A percentile compares a stretch with the other conserved stretches of the same genome.
phyloP scores from a whole-genome alignment of 108 stramenopile species.

The Skeletonema grethae region DNA sequence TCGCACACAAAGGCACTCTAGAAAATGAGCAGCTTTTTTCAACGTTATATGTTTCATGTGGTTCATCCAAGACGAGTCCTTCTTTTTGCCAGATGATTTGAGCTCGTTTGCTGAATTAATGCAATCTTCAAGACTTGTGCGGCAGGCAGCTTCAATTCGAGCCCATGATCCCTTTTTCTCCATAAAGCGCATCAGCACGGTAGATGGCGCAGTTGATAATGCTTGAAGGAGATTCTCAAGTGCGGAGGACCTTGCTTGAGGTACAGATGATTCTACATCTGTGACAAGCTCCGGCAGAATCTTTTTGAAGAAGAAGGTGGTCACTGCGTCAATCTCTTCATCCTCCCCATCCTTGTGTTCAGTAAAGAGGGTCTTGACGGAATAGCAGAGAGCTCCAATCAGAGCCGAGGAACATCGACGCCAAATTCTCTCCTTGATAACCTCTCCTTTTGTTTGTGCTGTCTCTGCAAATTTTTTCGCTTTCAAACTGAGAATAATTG shows the following conservation, averaged over 20 bases:
- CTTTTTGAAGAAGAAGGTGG: not conserved
- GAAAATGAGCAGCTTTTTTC: not conserved
- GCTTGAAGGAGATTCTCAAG: not conserved
- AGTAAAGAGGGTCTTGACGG: not conserved
- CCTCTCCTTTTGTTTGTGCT: no score
- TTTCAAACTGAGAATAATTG: no score
- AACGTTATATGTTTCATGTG: not conserved
- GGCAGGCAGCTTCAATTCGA: not conserved
- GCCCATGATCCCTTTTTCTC: not conserved
- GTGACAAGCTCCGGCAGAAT: not conserved
- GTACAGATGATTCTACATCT: not conserved
- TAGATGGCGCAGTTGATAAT: not conserved
- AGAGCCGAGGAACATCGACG: no score
- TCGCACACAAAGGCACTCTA: not conserved
- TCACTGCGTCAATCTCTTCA: not conserved
- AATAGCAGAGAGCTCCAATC: not conserved
- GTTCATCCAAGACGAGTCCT: not conserved
- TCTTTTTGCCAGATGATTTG: not conserved
- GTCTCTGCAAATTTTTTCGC: no score
- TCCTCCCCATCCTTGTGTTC: not conserved
- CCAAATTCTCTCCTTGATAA: no score
- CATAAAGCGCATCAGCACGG: not conserved
- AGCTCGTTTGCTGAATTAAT: not conserved
- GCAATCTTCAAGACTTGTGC: not conserved
- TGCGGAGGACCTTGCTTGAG: not conserved